These are phyloP conservation scores for Filosporella fistucella DNA, from an alignment of 495 filamentous ascomycete genomes.

Conservation along the genomic window DNA sequence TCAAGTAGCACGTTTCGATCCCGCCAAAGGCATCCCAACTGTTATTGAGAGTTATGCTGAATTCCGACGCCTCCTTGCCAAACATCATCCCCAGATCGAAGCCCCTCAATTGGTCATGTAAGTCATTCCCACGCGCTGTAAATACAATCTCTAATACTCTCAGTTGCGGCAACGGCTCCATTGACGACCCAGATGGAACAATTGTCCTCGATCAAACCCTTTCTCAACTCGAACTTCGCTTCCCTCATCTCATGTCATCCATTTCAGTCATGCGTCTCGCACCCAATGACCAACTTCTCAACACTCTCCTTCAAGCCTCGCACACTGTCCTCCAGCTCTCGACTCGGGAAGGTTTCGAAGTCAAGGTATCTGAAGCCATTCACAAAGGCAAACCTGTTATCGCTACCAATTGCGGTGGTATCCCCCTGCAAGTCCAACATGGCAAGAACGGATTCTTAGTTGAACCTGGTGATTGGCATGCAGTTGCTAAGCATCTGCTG, in stretches of 20 bases:
- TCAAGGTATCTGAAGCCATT: constrained; percentile 84
- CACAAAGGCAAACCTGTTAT: constrained; percentile 84
- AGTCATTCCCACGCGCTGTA: constrained; percentile 1
- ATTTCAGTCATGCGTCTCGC: constrained; percentile 75
- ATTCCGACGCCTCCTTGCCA: constrained; percentile 57
- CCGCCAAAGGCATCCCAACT: constrained; percentile 78
- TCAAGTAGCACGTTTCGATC: constrained; percentile 84
- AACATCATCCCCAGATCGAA: constrained; percentile 25
- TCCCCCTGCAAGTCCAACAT: constrained; percentile 75
- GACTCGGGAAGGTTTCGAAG: constrained; percentile 82
- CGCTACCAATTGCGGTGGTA: constrained; percentile 73
- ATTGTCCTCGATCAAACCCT: constrained; percentile 70
- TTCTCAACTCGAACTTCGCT: constrained; percentile 53
- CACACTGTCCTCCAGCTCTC: constrained; percentile 76
- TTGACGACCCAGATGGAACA: constrained; percentile 80
- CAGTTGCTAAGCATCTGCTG: constrained; percentile 66
- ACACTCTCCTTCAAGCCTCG: constrained; percentile 71
- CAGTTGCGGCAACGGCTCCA: constrained; percentile 68
- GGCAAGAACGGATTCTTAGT: constrained; percentile 75
- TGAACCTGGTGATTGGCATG: constrained; percentile 63
- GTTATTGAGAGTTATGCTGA: constrained; percentile 75
- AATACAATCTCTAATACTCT: constrained; percentile 1
- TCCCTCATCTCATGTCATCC: constrained; percentile 43
- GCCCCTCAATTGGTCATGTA: constrained; percentile 71
- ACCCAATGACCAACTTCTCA: constrained; percentile 77